Base-by-base conservation (phyloP, 768 basidiomycete genomes). In the Podaxis mareebaensis region DNA sequence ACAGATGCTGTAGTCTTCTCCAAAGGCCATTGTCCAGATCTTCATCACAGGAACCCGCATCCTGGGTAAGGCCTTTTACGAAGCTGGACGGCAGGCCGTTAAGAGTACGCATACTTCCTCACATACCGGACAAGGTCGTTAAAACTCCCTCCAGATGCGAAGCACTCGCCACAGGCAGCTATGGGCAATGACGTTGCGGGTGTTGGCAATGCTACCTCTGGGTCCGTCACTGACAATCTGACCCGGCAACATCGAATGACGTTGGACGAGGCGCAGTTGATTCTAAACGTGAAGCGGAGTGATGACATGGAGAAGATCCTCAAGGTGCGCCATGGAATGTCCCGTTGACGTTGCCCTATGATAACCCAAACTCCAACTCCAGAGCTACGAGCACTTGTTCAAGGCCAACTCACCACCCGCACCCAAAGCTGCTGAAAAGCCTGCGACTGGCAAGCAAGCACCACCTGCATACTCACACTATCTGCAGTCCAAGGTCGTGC, bases 331-430 rank as follows among this genome's bases (percentile, higher is more conserved):
- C 26, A 38, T 39, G 12, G 6, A 51, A 6, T 24, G 12, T 24
- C 26, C 13, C 12, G 1, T 24, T 63, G 26, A n/a, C 17, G 36
- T 48, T 30, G 54, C 24, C 48, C 57, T 17, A 15, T 24, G 10
- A 12, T 51, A 46, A 13, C 58, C 58, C 52, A 33, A 56, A 56
- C 66, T 55, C 26, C 26, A 64, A 24, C 24, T 61, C 11, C 72
- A 99, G 96, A 87, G 91, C 70, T 98, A 97, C 70, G 94, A 99
- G 65, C 90, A 92, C 70, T 79, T 99, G 58, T 97, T 98, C 83
- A 90, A 92, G 75, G 88, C 88, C 52, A 99, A 99, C 74, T 82
- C 89, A 24, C 89, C 90, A 11, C 81, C 85, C n/a, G 80, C 87
- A 48, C 58, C 48, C 13, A 74, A 82, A 52, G 78, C 85, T 13